A percentile compares a stretch with the other conserved stretches of the same genome.
These are phyloP conservation scores for Nakazawaea wyomingensis DNA, from an alignment of 805 yeast genomes.

Conservation along the genomic window DNA sequence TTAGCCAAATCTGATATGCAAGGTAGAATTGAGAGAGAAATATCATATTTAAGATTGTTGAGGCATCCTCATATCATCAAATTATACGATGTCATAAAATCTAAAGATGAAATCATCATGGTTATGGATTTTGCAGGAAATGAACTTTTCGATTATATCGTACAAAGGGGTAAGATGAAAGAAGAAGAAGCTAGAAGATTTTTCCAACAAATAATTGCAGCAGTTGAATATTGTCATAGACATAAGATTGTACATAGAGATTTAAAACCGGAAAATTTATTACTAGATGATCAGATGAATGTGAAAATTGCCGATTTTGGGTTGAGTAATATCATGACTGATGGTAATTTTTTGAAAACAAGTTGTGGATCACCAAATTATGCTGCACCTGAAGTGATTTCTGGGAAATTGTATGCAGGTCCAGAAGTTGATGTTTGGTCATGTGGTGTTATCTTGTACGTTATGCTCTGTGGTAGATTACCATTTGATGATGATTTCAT, in stretches of 20 bases:
- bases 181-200: constrained; percentile 90
- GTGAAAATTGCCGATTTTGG: constrained; percentile 98
- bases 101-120: constrained; percentile 94
- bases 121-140: constrained; percentile 97
- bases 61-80: constrained; percentile 97
- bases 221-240: constrained; percentile 93
- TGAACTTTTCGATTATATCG: constrained; percentile 92
- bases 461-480: constrained; percentile 91
- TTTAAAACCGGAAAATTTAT: constrained; percentile 89
- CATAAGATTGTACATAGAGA: constrained; percentile 97
- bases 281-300: constrained; percentile 83
- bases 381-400: constrained; percentile 96
- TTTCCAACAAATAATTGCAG: constrained; percentile 94
- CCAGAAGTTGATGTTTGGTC: constrained; percentile 99
- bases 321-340: constrained; percentile 92
- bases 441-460: constrained; percentile 91
- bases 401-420: constrained; percentile 93
- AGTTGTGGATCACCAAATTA: constrained; percentile 96
- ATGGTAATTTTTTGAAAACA: constrained; percentile 91
- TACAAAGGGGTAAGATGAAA: constrained; percentile 87
- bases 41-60: constrained; percentile 77
- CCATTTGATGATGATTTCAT: constrained; percentile 97
- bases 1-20: constrained; percentile 95
- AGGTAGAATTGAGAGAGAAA: constrained; percentile 92
- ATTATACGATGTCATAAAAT: constrained; percentile 89